These are phyloP conservation scores for Telopea speciosissima DNA, from an alignment of 177 flowering plant genomes.

Conservation along the genomic window DNA sequence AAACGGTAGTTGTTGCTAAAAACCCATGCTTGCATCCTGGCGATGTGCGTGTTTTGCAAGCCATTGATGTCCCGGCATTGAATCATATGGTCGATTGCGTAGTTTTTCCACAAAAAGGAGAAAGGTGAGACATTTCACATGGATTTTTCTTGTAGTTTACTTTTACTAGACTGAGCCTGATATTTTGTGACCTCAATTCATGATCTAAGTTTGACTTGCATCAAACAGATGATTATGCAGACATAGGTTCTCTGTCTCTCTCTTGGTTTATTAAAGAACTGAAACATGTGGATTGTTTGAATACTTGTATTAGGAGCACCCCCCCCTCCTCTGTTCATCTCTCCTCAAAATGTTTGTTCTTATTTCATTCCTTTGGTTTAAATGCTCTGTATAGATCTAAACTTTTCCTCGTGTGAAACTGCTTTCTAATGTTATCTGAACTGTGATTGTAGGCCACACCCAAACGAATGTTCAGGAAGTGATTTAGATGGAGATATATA, in stretches of 20 bases:
- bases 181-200: no score
- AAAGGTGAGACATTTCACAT: constrained; percentile 25
- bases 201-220: no score
- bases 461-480: constrained; percentile 40
- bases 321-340: no score
- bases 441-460: no score
- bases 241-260: no score
- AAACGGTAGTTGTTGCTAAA: constrained; percentile 46
- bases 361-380: background rate
- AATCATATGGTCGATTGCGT: constrained; percentile 54
- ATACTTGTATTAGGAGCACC: no score
- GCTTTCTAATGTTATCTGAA: constrained; percentile 11
- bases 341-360: no score
- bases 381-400: no score
- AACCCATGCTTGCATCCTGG: constrained; percentile 63
- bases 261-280: no score
- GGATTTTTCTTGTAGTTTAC: background rate
- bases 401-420: no score
- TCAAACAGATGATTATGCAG: no score
- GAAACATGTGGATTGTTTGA: no score
- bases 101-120: constrained; percentile 54
- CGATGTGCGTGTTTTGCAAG: constrained; percentile 43
- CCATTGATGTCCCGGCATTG: constrained; percentile 39
- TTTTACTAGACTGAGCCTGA: background rate
- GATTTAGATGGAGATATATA: constrained; percentile 27